Evolutionary conservation across 352 stramenopile species (phyloP).

Genomic region (Phytophthora nicotianae): DNA sequence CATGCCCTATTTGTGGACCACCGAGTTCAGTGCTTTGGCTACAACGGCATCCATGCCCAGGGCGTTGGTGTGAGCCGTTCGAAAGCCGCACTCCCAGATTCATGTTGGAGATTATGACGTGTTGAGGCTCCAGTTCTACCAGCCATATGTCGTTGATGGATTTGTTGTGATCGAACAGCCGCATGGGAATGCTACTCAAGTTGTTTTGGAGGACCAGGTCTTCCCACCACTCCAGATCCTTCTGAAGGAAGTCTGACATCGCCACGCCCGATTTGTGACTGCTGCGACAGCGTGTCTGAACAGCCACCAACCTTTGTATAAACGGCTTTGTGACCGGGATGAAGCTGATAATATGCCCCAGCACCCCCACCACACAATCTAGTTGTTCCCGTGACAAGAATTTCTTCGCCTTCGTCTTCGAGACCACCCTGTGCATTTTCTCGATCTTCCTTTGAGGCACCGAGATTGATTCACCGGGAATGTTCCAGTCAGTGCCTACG

Average conservation of each 20-base stretch:
- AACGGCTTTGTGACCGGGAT: slow-evolving; percentile 16
- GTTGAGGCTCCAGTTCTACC: no score
- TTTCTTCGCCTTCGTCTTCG: not conserved
- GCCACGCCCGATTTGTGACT: not conserved
- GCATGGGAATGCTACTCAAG: no score
- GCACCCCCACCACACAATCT: not conserved
- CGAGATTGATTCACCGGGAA: not conserved
- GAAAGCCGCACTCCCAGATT: no score
- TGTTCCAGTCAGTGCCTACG: not conserved
- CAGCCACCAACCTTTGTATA: not conserved
- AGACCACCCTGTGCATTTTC: not conserved
- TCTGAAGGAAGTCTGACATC: slow-evolving; percentile 9
- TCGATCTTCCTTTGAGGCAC: not conserved
- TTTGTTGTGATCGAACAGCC: no score
- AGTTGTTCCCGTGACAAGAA: not conserved
- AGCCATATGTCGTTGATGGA: no score
- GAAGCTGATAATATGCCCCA: slow-evolving; percentile 14
- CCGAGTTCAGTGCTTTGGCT: no score
- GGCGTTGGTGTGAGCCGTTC: no score
- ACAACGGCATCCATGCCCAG: no score
- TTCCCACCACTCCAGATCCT: no score
- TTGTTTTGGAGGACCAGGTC: no score
- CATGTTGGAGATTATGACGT: no score
- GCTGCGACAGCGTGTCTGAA: not conserved
- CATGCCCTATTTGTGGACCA: no score